Base-by-base conservation (phyloP, 2,329 filamentous ascomycete genomes). In the Capronia americana region DNA sequence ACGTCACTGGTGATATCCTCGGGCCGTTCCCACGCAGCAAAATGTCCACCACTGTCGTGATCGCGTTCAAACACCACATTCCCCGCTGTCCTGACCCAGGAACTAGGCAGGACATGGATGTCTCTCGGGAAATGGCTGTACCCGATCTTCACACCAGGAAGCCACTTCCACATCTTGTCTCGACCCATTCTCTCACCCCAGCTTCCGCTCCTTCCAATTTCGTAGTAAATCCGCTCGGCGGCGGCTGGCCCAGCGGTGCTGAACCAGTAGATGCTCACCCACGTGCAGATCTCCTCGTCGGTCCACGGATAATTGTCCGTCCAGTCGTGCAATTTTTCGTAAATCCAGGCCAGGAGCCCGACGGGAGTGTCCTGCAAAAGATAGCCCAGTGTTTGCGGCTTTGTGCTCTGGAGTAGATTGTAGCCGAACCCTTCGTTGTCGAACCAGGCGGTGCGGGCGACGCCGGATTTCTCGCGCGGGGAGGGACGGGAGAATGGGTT, bases 311-410 rank as follows among this genome's bases (percentile, higher is more conserved):
- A 92, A 0, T 71, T 73, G 72, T 93, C 90, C 0, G 88, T 88
- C 91, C 91, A 94, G 71, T 91, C 88, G 70, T 90, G 86, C 38
- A 94, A 79, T 75, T 94, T 94, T 78, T 94, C 92, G 70, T 91
- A 91, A 32, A 94, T 88, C 92, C 92, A 95, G 0, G 90, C 87
- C 0, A 94, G 81, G 2, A 92, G 78, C 0, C 85, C 90, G 0
- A 91, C 85, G 0, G 91, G 92, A 7, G 85, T 88, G 74, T 93
- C 90, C 0, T 86, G 82, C 2, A 93, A 81, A 0, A 82, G 87
- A 73, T 91, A 92, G 0, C 88, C 88, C 0, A 93, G 74, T 0
- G 91, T 94, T 60, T 92, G 87, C 0, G 92, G 91, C 64, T 89
- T 89, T 0, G 90, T 92, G 12, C 79, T 78, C 72, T 92, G 89